A percentile compares a stretch with the other conserved stretches of the same genome.
Evolutionary conservation across 305 asterid genomes (phyloP).

Genomic region (Fraxinus platypoda): DNA sequence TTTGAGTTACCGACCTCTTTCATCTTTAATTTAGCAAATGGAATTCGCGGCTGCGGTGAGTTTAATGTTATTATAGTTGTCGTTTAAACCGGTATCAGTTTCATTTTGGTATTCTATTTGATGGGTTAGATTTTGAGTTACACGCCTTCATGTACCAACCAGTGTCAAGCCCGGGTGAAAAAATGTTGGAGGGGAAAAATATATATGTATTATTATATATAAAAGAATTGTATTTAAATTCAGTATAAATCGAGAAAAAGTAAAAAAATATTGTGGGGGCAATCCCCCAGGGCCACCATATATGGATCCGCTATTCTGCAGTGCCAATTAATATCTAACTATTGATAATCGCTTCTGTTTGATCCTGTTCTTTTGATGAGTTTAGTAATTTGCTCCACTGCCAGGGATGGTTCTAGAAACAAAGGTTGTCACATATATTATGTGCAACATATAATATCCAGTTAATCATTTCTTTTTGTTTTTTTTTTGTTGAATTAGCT

Average conservation of each 20-base stretch:
- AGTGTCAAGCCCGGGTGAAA: not conserved
- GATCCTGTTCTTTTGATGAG: conserved; percentile 9
- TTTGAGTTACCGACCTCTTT: not conserved
- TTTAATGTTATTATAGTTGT: not conserved
- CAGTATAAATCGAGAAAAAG: not conserved
- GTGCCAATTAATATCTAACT: not conserved
- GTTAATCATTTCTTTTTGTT: not conserved
- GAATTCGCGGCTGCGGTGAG: not conserved
- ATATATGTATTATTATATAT: not conserved
- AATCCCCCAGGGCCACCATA: not conserved
- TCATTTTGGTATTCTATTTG: not conserved
- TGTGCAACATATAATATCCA: conserved; percentile 17
- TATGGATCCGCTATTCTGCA: conserved; percentile 1
- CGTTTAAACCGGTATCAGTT: conserved; percentile 45
- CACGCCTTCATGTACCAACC: not conserved
- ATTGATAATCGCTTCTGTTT: not conserved
- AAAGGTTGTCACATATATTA: conserved; percentile 5
- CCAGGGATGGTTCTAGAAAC: not conserved
- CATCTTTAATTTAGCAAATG: not conserved
- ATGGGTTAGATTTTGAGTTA: not conserved
- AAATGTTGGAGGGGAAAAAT: not conserved
- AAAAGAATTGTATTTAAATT: no score
- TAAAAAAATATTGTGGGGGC: not conserved
- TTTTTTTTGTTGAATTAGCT: not conserved
- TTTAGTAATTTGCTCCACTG: not conserved